A percentile compares a stretch with the other conserved stretches of the same genome.
Conservation (phyloP, 257 asterid species). For the Petunia axillaris region DNA sequence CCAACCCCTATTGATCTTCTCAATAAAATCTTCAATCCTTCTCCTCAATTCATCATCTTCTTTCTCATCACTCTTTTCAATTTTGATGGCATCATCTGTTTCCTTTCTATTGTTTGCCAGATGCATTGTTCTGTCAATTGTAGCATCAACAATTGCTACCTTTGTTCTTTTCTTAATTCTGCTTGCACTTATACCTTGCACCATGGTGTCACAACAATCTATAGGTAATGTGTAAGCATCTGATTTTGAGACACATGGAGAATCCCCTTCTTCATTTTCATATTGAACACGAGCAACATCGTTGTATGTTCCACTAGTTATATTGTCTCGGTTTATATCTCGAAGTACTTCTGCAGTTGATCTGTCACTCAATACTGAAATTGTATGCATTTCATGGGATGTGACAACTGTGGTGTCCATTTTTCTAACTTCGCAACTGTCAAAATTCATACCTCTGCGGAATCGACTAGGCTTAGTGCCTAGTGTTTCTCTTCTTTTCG, state of each 20-base stretch:
- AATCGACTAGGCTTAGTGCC: not conserved
- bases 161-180: no score
- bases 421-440: not conserved
- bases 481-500: not conserved
- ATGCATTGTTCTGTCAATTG: not conserved
- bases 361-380: not conserved
- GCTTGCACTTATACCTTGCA: no score
- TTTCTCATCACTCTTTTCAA: conserved; percentile 13
- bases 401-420: not conserved
- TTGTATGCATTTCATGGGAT: not conserved
- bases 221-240: no score
- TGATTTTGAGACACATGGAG: no score
- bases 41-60: conserved; percentile 45
- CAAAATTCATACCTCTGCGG: not conserved
- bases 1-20: conserved; percentile 44
- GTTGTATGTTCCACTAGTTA: not conserved
- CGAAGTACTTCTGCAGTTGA: not conserved
- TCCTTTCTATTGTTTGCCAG: conserved; percentile 22
- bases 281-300: not conserved
- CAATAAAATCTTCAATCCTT: conserved; percentile 48
- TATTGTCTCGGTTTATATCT: not conserved
- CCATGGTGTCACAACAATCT: no score
- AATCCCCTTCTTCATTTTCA: not conserved
- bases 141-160: not conserved
- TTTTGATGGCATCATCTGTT: not conserved